Conservation (phyloP, 805 yeast genomes). For the Vanderwaltozyma tropicalis region DNA sequence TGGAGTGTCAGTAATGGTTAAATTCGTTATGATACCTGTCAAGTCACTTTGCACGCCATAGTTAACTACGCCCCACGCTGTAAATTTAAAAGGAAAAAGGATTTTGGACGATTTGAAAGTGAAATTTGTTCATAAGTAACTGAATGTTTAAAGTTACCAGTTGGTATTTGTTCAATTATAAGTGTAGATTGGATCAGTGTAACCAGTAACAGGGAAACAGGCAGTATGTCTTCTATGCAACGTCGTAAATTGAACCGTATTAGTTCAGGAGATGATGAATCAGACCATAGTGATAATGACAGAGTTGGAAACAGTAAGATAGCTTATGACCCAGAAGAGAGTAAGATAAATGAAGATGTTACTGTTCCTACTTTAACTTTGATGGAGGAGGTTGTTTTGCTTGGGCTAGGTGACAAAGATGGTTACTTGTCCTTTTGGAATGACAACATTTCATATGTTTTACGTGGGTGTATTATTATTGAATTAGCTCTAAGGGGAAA, state of each 20-base stretch:
- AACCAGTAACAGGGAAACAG: too few species aligned
- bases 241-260: conserved; percentile 61
- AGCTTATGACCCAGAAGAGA: conserved; percentile 67
- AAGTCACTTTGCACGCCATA: too few species aligned
- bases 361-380: conserved; percentile 66
- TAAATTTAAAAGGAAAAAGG: too few species aligned
- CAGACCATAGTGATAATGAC: conserved; percentile 12
- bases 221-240: conserved; percentile 47
- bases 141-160: too few species aligned
- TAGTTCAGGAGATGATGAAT: conserved; percentile 19
- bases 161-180: too few species aligned
- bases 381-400: conserved; percentile 90
- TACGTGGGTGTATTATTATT: conserved; percentile 85
- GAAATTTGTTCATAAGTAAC: too few species aligned
- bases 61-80: too few species aligned
- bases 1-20: too few species aligned
- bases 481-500: conserved; percentile 89
- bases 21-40: too few species aligned
- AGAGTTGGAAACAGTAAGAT: conserved; percentile 38
- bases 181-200: too few species aligned
- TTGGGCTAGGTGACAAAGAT: conserved; percentile 92
- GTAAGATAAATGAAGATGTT: conserved; percentile 29
- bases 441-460: conserved; percentile 91
- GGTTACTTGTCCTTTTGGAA: conserved; percentile 97
- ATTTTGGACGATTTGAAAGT: too few species aligned